These are phyloP conservation scores for Kickxella alabastrina DNA, from an alignment of 192 early-diverging fungal genomes.

Conservation along the genomic window DNA sequence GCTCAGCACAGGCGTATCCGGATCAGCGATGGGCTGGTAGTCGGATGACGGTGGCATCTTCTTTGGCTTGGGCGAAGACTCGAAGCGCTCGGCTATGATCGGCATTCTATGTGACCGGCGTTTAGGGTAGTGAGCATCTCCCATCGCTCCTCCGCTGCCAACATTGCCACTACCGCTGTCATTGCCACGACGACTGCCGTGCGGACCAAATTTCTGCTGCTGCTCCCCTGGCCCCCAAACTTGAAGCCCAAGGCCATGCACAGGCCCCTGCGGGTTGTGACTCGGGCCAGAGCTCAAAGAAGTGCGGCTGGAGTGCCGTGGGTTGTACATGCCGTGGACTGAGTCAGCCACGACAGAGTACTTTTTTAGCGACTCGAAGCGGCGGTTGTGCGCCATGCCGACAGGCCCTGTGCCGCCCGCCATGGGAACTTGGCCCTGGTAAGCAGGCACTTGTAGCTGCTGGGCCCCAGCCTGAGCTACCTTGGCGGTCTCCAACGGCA, in stretches of 20 bases:
- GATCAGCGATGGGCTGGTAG: slow-evolving; percentile 50
- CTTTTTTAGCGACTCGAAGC: slow-evolving; percentile 36
- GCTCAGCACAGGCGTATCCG: slow-evolving; percentile 23
- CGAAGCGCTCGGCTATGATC: slow-evolving; percentile 12
- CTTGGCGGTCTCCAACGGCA: slow-evolving; percentile 20
- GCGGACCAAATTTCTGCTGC: slow-evolving; percentile 5
- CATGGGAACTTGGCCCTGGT: background rate
- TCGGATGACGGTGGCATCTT: slow-evolving; percentile 36
- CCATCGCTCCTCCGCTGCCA: background rate
- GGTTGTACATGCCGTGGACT: background rate
- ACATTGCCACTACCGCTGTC: background rate
- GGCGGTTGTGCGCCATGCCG: slow-evolving; percentile 14
- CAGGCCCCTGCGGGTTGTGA: slow-evolving; percentile 1
- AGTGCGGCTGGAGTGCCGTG: slow-evolving; percentile 25
- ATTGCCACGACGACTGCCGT: slow-evolving; percentile 1
- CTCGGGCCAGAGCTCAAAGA: slow-evolving; percentile 7
- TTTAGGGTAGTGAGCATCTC: background rate
- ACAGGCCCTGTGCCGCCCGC: background rate
- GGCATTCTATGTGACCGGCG: slow-evolving; percentile 7
- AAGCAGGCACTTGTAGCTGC: background rate
- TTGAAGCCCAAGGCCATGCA: slow-evolving; percentile 43
- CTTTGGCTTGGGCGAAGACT: slow-evolving; percentile 3
- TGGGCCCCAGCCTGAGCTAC: background rate
- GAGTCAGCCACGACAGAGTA: slow-evolving; percentile 17
- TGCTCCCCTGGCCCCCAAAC: slow-evolving; percentile 20